Base-by-base conservation (phyloP, 108 stramenopile genomes). In the Fistulifera solaris region DNA sequence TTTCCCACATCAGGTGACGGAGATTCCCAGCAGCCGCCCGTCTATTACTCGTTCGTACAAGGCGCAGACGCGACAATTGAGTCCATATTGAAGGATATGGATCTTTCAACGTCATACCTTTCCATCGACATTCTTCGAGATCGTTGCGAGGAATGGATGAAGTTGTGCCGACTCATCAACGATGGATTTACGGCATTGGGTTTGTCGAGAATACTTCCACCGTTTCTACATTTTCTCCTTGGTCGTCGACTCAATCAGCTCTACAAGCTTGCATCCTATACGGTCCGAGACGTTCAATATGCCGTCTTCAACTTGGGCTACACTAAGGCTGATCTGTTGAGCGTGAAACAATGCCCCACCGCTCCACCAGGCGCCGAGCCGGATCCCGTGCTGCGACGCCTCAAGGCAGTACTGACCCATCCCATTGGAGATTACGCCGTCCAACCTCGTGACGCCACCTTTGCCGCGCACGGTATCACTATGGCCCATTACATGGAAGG, bases 391-490 rank as follows among this genome's bases (percentile, higher is more conserved):
- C 63, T 79, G 19, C 70, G 78, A 21, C 41, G 73, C 11, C 56
- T 79, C 38, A 79, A 79, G 56, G 78, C 67, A 38, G 78, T 79
- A 4, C 35, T 75, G 46, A 75, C 67, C 38, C 78, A 79, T 62
- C 78, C 78, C 7, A 79, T 79, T 54, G 78, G 78, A 40, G 76
- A 77, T 55, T 77, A 77, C 38, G 76, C 71, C 40, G 73, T 79
- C 26, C 78, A 79, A 38, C 69, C 69, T 1, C 51, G 56, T 4
- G 54, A 56, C 11, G 76, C 76, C 19, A 77, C 76, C 0, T 54
- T 77, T 47, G 76, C 76, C n/a, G 76, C 76, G 8, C 76, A 77
- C 25, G 76, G 76, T 0, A 63, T 77, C 21, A 77, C 76, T 0
- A 77, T 77, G 76, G 58, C 76, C 0, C 76, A 77, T 38, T 77